Conservation (phyloP, 2,329 filamentous ascomycete species). For the Emergomyces orientalis region DNA sequence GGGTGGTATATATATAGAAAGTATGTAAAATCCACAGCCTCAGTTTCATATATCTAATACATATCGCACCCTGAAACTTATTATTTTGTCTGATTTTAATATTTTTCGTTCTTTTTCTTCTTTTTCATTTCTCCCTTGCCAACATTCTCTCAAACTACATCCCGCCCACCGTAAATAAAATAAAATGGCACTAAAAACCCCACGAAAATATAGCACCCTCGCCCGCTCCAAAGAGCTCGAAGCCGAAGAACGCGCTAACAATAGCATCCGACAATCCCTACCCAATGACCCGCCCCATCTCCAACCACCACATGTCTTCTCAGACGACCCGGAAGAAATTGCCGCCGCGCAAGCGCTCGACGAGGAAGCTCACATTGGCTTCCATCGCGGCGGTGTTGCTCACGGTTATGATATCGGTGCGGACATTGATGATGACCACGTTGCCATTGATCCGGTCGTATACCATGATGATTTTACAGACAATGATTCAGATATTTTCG, state of each 20-base stretch:
- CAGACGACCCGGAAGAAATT: conserved; percentile 32
- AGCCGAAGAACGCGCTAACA: conserved; percentile 34
- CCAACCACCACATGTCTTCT: conserved; percentile 18
- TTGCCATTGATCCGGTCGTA: conserved; percentile 26
- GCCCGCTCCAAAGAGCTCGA: conserved; percentile 42
- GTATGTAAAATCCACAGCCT: conserved; percentile 27
- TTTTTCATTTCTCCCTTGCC: background rate
- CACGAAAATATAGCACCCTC: conserved; percentile 31
- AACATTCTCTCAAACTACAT: background rate
- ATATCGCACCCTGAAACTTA: background rate
- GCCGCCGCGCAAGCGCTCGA: conserved; percentile 36
- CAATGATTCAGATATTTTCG: conserved; percentile 43
- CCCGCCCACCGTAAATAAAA: background rate
- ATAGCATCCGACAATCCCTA: conserved; percentile 28
- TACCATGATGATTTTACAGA: conserved; percentile 48
- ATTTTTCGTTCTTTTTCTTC: background rate
- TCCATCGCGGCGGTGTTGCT: conserved; percentile 30
- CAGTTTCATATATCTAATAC: background rate
- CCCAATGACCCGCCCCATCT: conserved; percentile 10
- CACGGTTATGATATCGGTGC: conserved; percentile 26
- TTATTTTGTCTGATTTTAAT: no score
- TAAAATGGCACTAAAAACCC: background rate
- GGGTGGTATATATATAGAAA: conserved; percentile 75
- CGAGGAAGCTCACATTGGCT: conserved; percentile 37
- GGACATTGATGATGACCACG: conserved; percentile 40